A percentile compares a stretch with the other conserved stretches of the same genome.
Conservation (phyloP, 768 basidiomycete species). For the Phanerodontia chrysosporium region DNA sequence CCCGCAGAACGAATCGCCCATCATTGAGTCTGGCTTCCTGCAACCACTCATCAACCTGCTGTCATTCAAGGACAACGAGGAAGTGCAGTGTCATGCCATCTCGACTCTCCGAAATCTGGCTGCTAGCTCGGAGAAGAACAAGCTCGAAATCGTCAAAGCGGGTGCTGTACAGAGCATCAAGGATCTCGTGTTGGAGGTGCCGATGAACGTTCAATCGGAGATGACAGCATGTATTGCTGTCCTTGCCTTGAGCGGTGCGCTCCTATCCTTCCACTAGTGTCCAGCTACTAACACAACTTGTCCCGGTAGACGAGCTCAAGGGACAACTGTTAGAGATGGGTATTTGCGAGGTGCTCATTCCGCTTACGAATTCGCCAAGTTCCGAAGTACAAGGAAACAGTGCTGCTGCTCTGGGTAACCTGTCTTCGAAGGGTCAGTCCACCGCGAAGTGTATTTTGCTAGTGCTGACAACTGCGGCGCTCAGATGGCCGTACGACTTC, state of each 20-base stretch:
- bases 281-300: too few relatives aligned
- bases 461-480: background rate
- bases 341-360: conserved; percentile 95
- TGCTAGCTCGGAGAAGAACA: conserved; percentile 97
- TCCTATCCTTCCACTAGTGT: too few relatives aligned
- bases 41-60: conserved; percentile 93
- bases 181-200: conserved; percentile 91
- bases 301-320: conserved; percentile 95
- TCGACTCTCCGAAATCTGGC: conserved; percentile 95
- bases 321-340: conserved; percentile 97
- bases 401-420: conserved; percentile 94
- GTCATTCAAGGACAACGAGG: conserved; percentile 99
- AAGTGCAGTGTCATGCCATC: conserved; percentile 99
- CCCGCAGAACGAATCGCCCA: conserved; percentile 96
- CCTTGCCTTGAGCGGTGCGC: conserved; percentile 86
- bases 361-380: conserved; percentile 91
- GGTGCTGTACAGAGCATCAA: conserved; percentile 97
- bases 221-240: conserved; percentile 99
- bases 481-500: conserved; percentile 68
- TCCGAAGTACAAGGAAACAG: conserved; percentile 99
- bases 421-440: conserved; percentile 86
- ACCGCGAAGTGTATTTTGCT: too few relatives aligned
- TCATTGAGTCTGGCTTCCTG: conserved; percentile 97
- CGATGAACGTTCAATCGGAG: conserved; percentile 96
- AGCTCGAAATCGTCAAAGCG: conserved; percentile 95